phyloP scores from a whole-genome alignment of 352 stramenopile genomes.

The Phytophthora agathidicida region DNA sequence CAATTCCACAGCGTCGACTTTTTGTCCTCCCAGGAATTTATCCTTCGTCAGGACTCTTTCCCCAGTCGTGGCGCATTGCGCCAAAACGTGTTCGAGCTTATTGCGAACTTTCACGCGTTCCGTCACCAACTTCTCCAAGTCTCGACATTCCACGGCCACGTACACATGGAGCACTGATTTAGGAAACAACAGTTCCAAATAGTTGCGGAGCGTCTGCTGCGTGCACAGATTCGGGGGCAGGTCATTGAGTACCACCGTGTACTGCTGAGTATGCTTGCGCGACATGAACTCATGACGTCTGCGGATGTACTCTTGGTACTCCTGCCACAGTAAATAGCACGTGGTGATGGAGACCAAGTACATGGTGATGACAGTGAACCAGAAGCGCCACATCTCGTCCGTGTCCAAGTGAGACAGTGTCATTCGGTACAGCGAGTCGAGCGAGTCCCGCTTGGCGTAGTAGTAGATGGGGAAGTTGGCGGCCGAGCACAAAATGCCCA shows the following conservation, averaged over 20 bases:
- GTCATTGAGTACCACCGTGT: conserved; percentile 78
- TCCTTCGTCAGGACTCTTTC: conserved; percentile 57
- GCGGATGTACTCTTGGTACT: conserved; percentile 80
- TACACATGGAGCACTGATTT: conserved; percentile 73
- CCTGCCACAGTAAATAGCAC: conserved; percentile 67
- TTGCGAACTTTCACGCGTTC: conserved; percentile 73
- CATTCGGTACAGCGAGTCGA: conserved; percentile 62
- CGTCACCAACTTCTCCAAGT: conserved; percentile 74
- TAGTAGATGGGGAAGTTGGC: conserved; percentile 86
- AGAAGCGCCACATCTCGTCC: conserved; percentile 66
- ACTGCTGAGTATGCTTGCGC: conserved; percentile 70
- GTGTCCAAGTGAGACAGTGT: conserved; percentile 67
- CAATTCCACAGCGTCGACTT: conserved; percentile 78
- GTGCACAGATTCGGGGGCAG: conserved; percentile 77
- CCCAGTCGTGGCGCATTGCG: conserved; percentile 60
- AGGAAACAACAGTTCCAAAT: conserved; percentile 77
- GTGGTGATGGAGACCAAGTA: conserved; percentile 65
- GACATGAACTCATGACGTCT: conserved; percentile 80
- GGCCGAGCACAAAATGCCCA: conserved; percentile 62
- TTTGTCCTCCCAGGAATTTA: conserved; percentile 43
- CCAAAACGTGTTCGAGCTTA: conserved; percentile 72
- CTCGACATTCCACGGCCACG: conserved; percentile 75
- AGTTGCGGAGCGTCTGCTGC: conserved; percentile 79
- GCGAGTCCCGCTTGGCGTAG: conserved; percentile 43
- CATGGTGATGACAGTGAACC: conserved; percentile 68